Percentiles rank a stretch among this genome's conserved stretches.
These are phyloP conservation scores for Taphrina populina DNA, from an alignment of 1,139 yeast genomes.

Conservation along the genomic window DNA sequence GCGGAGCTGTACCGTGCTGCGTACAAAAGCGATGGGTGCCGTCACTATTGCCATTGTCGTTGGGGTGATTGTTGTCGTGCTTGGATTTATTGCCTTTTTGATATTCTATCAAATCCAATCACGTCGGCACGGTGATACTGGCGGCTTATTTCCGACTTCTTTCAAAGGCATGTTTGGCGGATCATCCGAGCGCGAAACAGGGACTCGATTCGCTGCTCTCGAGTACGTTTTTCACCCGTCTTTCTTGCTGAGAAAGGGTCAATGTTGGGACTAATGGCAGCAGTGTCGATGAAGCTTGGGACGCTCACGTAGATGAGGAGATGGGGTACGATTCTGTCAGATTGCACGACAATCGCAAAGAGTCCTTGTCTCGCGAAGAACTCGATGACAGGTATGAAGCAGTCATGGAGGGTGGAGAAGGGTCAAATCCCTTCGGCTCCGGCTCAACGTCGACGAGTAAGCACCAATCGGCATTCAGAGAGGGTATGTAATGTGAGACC, in stretches of 20 bases:
- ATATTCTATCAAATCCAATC: conserved; percentile 7
- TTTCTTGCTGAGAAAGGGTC: background rate
- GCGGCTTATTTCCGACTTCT: conserved; percentile 9
- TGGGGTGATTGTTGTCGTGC: conserved; percentile 12
- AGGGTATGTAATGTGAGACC: conserved; percentile 22
- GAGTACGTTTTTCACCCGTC: conserved; percentile 7
- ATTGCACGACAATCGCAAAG: conserved; percentile 5
- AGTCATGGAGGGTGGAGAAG: conserved; percentile 28
- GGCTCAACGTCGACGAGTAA: conserved; percentile 9
- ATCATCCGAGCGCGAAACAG: conserved; percentile 19
- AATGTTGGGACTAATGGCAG: background rate
- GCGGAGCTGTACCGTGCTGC: no score
- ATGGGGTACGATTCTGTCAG: conserved; percentile 25
- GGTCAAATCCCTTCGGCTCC: conserved; percentile 24
- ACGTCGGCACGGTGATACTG: conserved; percentile 17
- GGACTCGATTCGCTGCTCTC: conserved; percentile 29
- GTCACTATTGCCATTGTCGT: conserved; percentile 14
- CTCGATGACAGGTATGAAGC: conserved; percentile 28
- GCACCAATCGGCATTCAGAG: conserved; percentile 27
- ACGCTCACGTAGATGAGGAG: conserved; percentile 29
- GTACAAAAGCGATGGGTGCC: background rate
- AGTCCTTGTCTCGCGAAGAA: conserved; percentile 20
- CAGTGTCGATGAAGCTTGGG: conserved; percentile 34
- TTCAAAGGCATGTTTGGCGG: conserved; percentile 29
- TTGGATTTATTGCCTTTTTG: conserved; percentile 20